Evolutionary conservation across 345 rosid species (phyloP).

Genomic region (Microcos paniculata): DNA sequence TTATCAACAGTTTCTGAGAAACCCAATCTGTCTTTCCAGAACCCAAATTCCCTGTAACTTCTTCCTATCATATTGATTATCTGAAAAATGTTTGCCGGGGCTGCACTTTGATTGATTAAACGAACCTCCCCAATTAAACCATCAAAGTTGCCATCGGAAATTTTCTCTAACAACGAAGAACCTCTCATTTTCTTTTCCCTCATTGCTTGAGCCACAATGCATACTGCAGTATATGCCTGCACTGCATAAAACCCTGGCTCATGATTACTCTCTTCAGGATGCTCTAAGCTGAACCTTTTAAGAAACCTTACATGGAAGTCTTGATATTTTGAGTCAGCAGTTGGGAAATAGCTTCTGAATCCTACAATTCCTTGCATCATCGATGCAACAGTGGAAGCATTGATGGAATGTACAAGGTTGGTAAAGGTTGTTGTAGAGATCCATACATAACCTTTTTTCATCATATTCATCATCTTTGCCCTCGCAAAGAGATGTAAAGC

Average conservation of each 20-base stretch:
- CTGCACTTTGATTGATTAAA: constrained; percentile 12
- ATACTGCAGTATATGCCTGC: constrained; percentile 26
- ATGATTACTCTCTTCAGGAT: constrained; percentile 19
- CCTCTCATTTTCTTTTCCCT: not conserved
- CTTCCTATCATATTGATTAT: constrained; percentile 27
- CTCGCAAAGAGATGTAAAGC: constrained; percentile 15
- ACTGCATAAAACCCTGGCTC: constrained; percentile 27
- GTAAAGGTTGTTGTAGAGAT: constrained; percentile 30
- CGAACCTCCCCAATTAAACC: constrained; percentile 23
- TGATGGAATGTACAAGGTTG: constrained; percentile 16
- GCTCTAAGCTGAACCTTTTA: not conserved
- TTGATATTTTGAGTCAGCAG: not conserved
- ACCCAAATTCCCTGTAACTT: constrained; percentile 24
- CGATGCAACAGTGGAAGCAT: constrained; percentile 9
- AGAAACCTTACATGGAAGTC: constrained; percentile 19
- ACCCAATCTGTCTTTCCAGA: constrained; percentile 26
- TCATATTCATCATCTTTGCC: constrained; percentile 30
- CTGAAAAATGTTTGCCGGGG: not conserved
- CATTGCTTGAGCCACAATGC: constrained; percentile 18
- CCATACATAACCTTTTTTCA: constrained; percentile 37
- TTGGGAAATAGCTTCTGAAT: constrained; percentile 16
- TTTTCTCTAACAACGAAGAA: not conserved
- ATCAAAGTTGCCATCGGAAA: constrained; percentile 7
- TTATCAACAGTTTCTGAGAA: constrained; percentile 12
- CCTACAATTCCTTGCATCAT: constrained; percentile 34